Evolutionary conservation across 768 basidiomycete species (phyloP).

Genomic region (Boletus coccyginus): DNA sequence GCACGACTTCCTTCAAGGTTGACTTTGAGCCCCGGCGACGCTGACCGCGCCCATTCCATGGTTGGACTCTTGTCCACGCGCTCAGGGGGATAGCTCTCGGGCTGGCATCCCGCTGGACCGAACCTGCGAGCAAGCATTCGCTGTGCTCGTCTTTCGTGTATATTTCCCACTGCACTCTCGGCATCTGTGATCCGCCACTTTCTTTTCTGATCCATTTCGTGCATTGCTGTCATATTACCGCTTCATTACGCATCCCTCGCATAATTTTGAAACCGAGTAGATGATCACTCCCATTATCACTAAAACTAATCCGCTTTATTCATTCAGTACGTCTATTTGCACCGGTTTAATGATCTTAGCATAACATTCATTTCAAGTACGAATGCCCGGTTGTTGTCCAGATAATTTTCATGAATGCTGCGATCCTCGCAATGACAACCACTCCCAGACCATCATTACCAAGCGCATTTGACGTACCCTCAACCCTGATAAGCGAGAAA

Average conservation of each 20-base stretch:
- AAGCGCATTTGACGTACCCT: constrained; percentile 6
- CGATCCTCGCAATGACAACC: constrained; percentile 9
- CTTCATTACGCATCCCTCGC: constrained; percentile 34
- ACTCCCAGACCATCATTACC: not conserved
- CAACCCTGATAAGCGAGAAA: constrained; percentile 21
- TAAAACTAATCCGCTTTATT: constrained; percentile 33
- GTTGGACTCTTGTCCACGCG: constrained; percentile 5
- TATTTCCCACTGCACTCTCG: constrained; percentile 18
- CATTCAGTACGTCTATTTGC: constrained; percentile 26
- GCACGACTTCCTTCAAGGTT: constrained; percentile 69
- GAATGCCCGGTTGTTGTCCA: constrained; percentile 7
- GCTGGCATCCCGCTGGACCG: constrained; percentile 16
- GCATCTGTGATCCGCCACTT: constrained; percentile 29
- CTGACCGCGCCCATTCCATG: constrained; percentile 24
- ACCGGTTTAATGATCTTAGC: constrained; percentile 31
- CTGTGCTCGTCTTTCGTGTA: constrained; percentile 10
- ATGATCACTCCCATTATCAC: constrained; percentile 26
- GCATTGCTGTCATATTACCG: constrained; percentile 41
- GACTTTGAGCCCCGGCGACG: constrained; percentile 51
- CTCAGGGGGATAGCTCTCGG: constrained; percentile 8
- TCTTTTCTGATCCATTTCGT: constrained; percentile 18
- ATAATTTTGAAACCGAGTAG: constrained; percentile 33
- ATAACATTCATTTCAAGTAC: constrained; percentile 26
- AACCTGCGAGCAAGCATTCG: not conserved
- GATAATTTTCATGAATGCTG: constrained; percentile 7